These are phyloP conservation scores for Euphrasia arctica DNA, from an alignment of 305 asterid species.

Conservation along the genomic window DNA sequence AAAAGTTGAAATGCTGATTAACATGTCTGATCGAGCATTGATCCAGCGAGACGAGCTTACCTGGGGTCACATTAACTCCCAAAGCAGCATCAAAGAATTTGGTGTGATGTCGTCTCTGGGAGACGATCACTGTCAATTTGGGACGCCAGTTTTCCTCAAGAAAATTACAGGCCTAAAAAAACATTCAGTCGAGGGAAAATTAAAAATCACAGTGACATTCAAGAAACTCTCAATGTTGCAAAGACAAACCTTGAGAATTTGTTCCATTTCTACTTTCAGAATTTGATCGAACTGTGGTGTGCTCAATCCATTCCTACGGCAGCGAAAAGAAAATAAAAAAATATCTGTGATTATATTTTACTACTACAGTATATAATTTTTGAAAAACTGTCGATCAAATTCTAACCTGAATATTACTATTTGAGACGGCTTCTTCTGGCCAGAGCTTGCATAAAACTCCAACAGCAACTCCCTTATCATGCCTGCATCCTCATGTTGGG, in stretches of 20 bases:
- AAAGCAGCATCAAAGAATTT: constrained; percentile 40
- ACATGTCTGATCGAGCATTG: background rate
- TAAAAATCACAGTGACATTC: background rate
- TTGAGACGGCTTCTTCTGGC: constrained; percentile 39
- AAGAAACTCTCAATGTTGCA: background rate
- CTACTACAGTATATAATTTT: background rate
- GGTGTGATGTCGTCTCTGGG: constrained; percentile 55
- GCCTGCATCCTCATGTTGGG: constrained; percentile 37
- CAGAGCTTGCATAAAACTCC: constrained; percentile 38
- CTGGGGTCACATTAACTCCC: constrained; percentile 42
- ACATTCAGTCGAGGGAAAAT: background rate
- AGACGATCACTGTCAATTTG: constrained; percentile 42
- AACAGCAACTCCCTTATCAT: constrained; percentile 43
- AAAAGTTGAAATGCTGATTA: background rate
- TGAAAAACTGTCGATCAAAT: background rate
- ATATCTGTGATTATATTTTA: background rate
- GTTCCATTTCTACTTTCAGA: constrained; percentile 44
- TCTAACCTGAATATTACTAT: constrained; percentile 45
- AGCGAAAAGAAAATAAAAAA: background rate
- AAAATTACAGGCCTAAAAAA: constrained; percentile 44
- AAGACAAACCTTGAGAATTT: constrained; percentile 43
- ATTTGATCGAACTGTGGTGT: constrained; percentile 38
- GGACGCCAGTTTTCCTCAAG: constrained; percentile 56
- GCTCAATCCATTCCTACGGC: constrained; percentile 41
- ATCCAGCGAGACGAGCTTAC: constrained; percentile 23